Percentiles rank a stretch among this genome's conserved stretches.
Evolutionary conservation across 208 protist species (phyloP).

Genomic region (Acanthamoeba quina): DNA sequence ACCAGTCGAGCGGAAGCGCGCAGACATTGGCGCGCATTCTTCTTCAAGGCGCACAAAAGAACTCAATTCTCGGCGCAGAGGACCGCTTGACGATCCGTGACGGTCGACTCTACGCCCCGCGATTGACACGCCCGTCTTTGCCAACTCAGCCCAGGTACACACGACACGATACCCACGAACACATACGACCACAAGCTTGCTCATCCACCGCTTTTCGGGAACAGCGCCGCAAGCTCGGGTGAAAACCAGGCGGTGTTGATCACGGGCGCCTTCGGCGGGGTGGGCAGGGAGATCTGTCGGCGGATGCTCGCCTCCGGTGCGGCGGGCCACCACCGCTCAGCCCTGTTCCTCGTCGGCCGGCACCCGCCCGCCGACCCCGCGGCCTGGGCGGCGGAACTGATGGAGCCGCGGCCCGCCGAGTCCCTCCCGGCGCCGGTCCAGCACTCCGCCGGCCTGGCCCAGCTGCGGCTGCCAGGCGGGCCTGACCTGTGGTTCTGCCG

Average conservation of each 20-base stretch:
- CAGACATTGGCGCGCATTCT: not conserved
- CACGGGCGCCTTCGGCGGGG: constrained; percentile 45
- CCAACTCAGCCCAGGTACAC: not conserved
- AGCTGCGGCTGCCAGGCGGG: not conserved
- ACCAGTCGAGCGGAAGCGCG: not conserved
- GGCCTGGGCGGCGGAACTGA: not conserved
- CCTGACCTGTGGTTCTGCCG: not conserved
- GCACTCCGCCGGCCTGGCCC: not conserved
- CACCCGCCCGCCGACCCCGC: not conserved
- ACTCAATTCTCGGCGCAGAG: not conserved
- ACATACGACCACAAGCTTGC: too few species aligned
- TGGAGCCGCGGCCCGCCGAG: not conserved
- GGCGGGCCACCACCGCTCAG: not conserved
- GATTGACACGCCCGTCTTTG: not conserved
- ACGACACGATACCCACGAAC: too few species aligned
- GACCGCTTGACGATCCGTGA: constrained; percentile 2
- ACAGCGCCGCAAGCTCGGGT: not conserved
- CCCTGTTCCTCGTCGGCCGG: not conserved
- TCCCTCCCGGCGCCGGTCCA: not conserved
- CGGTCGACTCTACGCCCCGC: constrained; percentile 1
- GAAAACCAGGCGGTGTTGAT: not conserved
- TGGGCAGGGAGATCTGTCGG: not conserved
- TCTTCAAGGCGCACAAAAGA: not conserved
- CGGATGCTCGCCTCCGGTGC: not conserved
- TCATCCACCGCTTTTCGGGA: not conserved